phyloP scores from a whole-genome alignment of 2,329 filamentous ascomycete species.

The Ceratocystis alfenasii region DNA sequence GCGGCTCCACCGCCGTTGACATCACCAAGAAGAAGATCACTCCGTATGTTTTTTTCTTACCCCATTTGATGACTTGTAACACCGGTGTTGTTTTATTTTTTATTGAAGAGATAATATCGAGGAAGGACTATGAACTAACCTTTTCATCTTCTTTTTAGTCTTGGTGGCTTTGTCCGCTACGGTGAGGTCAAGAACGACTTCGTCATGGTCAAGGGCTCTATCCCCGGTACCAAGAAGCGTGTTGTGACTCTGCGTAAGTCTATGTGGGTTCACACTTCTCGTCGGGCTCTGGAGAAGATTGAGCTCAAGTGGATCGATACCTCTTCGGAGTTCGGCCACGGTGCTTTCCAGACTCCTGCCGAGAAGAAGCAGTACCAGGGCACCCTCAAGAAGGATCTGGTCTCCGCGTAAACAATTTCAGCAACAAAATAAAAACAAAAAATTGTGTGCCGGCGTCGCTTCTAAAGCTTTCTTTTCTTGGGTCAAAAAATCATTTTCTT shows the following conservation, averaged over 20 bases:
- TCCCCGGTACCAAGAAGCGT: conserved; percentile 98
- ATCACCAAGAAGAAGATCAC: conserved; percentile 99
- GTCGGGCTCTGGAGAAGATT: conserved; percentile 96
- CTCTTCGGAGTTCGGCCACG: conserved; percentile 99
- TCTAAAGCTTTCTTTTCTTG: conserved; percentile 10
- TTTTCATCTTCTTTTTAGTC: conserved; percentile 39
- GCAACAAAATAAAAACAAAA: conserved; percentile 22
- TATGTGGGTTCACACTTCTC: conserved; percentile 93
- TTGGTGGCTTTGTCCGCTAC: conserved; percentile 99
- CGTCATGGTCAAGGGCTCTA: conserved; percentile 91
- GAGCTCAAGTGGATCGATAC: conserved; percentile 99
- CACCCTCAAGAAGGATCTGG: conserved; percentile 96
- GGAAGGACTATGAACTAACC: conserved; percentile 28
- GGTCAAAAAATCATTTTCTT: conserved; percentile 8
- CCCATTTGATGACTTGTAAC: not conserved
- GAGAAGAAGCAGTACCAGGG: conserved; percentile 98
- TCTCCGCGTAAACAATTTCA: conserved; percentile 33
- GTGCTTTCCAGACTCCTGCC: conserved; percentile 94
- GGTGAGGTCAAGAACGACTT: conserved; percentile 99
- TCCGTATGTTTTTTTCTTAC: conserved; percentile 58
- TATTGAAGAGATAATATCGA: no score
- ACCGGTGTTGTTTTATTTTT: no score
- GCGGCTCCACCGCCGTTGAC: conserved; percentile 88
- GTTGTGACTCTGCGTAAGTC: conserved; percentile 98
- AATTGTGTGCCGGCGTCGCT: conserved; percentile 20